Percentiles rank a stretch among this genome's conserved stretches.
These are phyloP conservation scores for Malus asiatica DNA, from an alignment of 306 rosid genomes.

Conservation along the genomic window DNA sequence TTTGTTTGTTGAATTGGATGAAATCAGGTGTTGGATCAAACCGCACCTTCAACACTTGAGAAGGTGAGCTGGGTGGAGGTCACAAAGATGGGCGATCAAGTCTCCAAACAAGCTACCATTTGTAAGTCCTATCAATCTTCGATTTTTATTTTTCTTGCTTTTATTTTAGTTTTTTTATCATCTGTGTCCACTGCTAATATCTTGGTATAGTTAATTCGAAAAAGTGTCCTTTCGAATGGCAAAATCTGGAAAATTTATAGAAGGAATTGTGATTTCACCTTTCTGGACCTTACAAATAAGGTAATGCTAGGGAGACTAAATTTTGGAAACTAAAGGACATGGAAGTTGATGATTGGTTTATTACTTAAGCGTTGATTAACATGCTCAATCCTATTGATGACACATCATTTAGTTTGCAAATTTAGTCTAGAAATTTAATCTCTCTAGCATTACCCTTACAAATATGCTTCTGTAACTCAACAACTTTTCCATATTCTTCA, in stretches of 20 bases:
- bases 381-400: no score
- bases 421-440: no score
- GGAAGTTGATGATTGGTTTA: no score
- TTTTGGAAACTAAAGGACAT: no score
- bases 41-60: constrained; percentile 46
- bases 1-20: not conserved
- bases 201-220: not conserved
- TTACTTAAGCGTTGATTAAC: no score
- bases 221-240: not conserved
- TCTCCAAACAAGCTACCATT: constrained; percentile 77
- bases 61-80: constrained; percentile 77
- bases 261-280: not conserved
- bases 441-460: no score
- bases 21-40: constrained; percentile 57
- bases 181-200: not conserved
- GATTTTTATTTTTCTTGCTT: not conserved
- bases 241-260: not conserved
- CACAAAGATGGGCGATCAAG: constrained; percentile 55
- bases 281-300: not conserved
- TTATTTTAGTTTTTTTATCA: not conserved
- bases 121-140: constrained; percentile 31
- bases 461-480: not conserved
- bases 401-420: no score
- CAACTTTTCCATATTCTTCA: no score
- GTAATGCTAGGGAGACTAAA: no score